Evolutionary conservation across 257 asterid genomes (phyloP), one percentile per base, ranked within the genome.

Genomic region (Penstemon newberryi): DNA sequence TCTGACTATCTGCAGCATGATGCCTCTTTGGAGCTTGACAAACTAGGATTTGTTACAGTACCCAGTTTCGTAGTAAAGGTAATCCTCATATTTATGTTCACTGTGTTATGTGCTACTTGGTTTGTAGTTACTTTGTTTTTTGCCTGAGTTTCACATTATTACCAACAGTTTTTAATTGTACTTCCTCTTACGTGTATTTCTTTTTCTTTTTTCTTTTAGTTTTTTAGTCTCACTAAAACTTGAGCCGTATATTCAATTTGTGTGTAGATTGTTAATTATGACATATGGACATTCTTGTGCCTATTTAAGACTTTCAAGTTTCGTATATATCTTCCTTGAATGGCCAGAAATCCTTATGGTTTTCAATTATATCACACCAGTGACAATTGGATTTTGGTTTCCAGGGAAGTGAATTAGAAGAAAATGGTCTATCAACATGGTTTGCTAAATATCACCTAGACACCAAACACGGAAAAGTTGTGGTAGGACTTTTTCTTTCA

Each of bases 11-110:
- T 70, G 67, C 84, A 90, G 96, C 76, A 87, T 75, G 87, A 77
- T 60, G 97, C 96, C 81, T 85, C 95, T 56, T 47, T 82, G 85
- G 96, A 88, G 87, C 96, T 90, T 75, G 82, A 75, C 80, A 86
- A 75, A 78, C 95, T 60, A 82, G 96, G 95, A 64, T 90, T 86
- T 66, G 74, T 82, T 69, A 88, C 96, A 11, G 81, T 86, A 37
- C 96, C 96, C 65, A 78, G 82, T 71, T 82, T 90, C 74, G 63
- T 73, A 66, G 53, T 88, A 60, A 83, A 82, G 92, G 97, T 86
- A 73, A 57, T 50, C 7, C 18, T 43, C 47, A 10, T 13, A 37
- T 65, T 76, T 72, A 44, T 56, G 63, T 9, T 45, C 56, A 56
- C 67, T 44, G 38, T 62, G 54, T 50, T 39, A 37, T 64, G 10